phyloP scores from a whole-genome alignment of 768 basidiomycete species.

The Naematelia encephala region DNA sequence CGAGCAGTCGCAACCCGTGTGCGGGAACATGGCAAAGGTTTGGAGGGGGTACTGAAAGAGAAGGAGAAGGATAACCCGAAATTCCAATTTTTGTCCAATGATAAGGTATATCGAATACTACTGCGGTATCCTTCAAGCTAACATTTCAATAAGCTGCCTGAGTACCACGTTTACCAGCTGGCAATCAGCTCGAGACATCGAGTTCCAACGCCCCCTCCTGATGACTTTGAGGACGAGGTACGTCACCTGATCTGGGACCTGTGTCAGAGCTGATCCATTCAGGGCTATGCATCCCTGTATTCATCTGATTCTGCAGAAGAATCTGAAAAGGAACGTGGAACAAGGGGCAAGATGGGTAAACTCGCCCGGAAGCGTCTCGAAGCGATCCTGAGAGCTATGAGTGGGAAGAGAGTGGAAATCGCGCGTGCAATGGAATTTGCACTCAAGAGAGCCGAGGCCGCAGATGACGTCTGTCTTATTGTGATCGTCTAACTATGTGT shows the following conservation, averaged over 20 bases:
- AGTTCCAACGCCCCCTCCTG: constrained; percentile 50
- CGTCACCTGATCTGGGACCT: constrained; percentile 5
- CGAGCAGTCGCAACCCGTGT: constrained; percentile 81
- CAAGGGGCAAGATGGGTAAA: constrained; percentile 73
- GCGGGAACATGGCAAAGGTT: constrained; percentile 71
- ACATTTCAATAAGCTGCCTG: constrained; percentile 45
- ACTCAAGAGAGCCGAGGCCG: constrained; percentile 92
- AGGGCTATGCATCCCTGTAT: constrained; percentile 51
- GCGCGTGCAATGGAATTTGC: constrained; percentile 97
- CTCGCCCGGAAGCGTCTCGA: constrained; percentile 81
- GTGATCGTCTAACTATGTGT: not conserved
- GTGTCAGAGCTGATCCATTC: not conserved
- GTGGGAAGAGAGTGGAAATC: constrained; percentile 81
- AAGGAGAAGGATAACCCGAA: constrained; percentile 77
- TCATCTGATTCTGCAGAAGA: constrained; percentile 91
- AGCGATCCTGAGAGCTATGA: constrained; percentile 79
- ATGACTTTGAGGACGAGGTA: constrained; percentile 52
- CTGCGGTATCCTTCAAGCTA: not conserved
- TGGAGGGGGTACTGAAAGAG: constrained; percentile 69
- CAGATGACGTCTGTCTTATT: constrained; percentile 68
- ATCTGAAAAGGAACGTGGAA: constrained; percentile 74
- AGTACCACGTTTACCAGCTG: constrained; percentile 52
- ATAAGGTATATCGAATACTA: constrained; percentile 37
- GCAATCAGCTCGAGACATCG: constrained; percentile 51
- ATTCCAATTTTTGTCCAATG: constrained; percentile 67